Percentiles rank a stretch among this genome's conserved stretches.
phyloP scores from a whole-genome alignment of 129 eudicot species.

The Ambrosia artemisiifolia region DNA sequence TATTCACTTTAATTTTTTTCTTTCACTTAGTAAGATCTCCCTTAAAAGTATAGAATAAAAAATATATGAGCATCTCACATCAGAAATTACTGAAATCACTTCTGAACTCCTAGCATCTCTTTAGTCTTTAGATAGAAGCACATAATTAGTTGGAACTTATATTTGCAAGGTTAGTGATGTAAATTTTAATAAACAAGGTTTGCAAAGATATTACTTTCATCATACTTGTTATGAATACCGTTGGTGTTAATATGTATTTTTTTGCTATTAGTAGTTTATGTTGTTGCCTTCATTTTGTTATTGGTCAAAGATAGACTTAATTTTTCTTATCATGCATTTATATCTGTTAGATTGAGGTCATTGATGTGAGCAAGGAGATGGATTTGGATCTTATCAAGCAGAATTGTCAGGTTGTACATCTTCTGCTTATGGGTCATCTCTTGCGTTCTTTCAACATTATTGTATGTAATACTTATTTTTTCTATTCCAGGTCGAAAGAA shows the following conservation, averaged over 20 bases:
- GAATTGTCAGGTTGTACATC: conserved; percentile 71
- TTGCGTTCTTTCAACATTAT: conserved; percentile 1
- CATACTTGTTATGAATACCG: not conserved
- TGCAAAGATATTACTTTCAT: not conserved
- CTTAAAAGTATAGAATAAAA: not conserved
- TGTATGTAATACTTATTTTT: conserved; percentile 7
- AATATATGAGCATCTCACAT: not conserved
- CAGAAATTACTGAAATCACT: not conserved
- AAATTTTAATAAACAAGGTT: not conserved
- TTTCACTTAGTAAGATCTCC: not conserved
- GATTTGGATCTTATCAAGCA: conserved; percentile 94
- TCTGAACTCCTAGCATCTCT: not conserved
- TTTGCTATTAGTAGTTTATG: not conserved
- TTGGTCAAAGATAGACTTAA: conserved; percentile 3
- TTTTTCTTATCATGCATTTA: not conserved
- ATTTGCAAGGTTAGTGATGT: conserved; percentile 2
- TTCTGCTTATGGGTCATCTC: conserved; percentile 1
- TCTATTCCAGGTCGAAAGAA: conserved; percentile 82
- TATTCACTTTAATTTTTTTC: not conserved
- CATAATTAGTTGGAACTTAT: not conserved
- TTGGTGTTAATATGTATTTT: too few species aligned
- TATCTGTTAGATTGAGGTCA: conserved; percentile 72
- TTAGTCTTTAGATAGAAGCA: conserved; percentile 1
- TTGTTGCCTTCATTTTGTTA: not conserved
- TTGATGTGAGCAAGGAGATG: conserved; percentile 99